Conservation (phyloP, 805 yeast species). For the Naumovozyma dairenensis region DNA sequence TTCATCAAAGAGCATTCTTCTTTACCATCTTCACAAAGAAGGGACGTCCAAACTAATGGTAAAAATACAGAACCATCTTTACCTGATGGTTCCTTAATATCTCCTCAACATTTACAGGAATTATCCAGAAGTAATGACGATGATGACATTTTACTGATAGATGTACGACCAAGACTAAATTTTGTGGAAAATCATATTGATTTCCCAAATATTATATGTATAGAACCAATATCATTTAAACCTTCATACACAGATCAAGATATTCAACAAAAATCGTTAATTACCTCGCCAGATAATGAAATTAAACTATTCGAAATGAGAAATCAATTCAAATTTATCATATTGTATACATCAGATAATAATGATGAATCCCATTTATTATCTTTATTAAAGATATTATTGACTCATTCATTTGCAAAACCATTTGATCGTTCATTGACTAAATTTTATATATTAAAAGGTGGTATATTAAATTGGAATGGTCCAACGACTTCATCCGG, state of each 20-base stretch:
- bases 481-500: slow-evolving; percentile 6
- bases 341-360: slow-evolving; percentile 38
- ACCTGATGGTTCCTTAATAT: slow-evolving; percentile 6
- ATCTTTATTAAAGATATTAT: slow-evolving; percentile 15
- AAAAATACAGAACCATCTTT: too few relatives aligned
- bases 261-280: slow-evolving; percentile 50
- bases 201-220: slow-evolving; percentile 49
- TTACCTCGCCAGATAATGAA: slow-evolving; percentile 49
- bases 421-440: slow-evolving; percentile 12
- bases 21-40: slow-evolving; percentile 5
- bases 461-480: slow-evolving; percentile 22
- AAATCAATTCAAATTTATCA: slow-evolving; percentile 48
- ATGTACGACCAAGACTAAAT: slow-evolving; percentile 52
- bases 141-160: slow-evolving; percentile 47
- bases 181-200: slow-evolving; percentile 57
- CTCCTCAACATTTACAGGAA: slow-evolving; percentile 11
- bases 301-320: slow-evolving; percentile 44
- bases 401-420: slow-evolving; percentile 22
- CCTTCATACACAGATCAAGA: slow-evolving; percentile 48
- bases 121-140: slow-evolving; percentile 4
- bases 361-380: slow-evolving; percentile 17
- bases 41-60: background rate
- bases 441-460: slow-evolving; percentile 15
- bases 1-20: slow-evolving; percentile 17
- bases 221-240: slow-evolving; percentile 61